phyloP scores from a whole-genome alignment of 257 asterid species.

The Ocimum tenuiflorum region DNA sequence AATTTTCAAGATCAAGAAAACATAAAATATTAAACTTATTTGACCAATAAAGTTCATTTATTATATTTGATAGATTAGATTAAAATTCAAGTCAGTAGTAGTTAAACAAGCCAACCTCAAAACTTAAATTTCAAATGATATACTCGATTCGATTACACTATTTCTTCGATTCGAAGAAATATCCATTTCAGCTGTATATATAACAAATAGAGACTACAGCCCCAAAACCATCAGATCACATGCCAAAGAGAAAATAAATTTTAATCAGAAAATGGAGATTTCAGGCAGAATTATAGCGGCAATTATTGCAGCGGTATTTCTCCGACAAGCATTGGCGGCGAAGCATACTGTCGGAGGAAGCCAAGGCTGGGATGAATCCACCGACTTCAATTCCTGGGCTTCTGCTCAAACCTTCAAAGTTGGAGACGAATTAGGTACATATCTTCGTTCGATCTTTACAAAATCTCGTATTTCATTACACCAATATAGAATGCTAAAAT shows the following conservation, averaged over 20 bases:
- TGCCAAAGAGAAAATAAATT: neutral
- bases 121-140: neutral
- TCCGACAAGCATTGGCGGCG: slow-evolving; percentile 36
- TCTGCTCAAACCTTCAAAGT: slow-evolving; percentile 65
- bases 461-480: too few species aligned
- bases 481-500: too few species aligned
- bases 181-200: slow-evolving; percentile 16
- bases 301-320: neutral
- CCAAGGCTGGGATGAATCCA: slow-evolving; percentile 82
- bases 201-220: neutral
- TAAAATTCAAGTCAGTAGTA: too few species aligned
- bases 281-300: slow-evolving; percentile 14
- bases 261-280: slow-evolving; percentile 20
- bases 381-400: slow-evolving; percentile 66
- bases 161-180: slow-evolving; percentile 25
- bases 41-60: too few species aligned
- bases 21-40: too few species aligned
- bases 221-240: neutral
- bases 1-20: too few species aligned
- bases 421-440: slow-evolving; percentile 68
- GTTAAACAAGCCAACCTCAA: neutral
- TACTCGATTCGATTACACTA: neutral
- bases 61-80: too few species aligned
- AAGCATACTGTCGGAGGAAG: slow-evolving; percentile 67
- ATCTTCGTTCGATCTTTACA: too few species aligned